Evolutionary conservation across 345 rosid species (phyloP).

Genomic region (Triadica sebifera): DNA sequence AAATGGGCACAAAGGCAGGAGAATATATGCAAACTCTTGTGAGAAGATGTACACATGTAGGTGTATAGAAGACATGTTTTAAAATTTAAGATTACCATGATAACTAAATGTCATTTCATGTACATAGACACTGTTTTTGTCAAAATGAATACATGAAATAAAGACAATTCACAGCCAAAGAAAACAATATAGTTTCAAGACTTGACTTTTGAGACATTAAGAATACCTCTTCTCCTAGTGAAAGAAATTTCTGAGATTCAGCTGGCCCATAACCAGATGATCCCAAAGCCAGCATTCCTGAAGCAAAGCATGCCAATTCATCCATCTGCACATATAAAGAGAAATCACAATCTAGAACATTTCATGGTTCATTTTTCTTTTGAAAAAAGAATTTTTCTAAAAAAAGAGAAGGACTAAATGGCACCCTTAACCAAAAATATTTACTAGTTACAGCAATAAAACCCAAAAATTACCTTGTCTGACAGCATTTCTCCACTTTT

Average conservation of each 20-base stretch:
- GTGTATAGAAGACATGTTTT: too few species aligned
- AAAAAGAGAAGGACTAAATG: background rate
- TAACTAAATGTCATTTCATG: background rate
- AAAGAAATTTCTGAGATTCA: constrained; percentile 63
- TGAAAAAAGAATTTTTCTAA: background rate
- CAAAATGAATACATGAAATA: background rate
- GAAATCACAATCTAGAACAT: background rate
- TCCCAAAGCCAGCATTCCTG: constrained; percentile 99
- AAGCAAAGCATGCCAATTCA: constrained; percentile 98
- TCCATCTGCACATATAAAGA: constrained; percentile 66
- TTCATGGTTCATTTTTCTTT: background rate
- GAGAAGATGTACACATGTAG: too few species aligned
- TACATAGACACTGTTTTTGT: background rate
- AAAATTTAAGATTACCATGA: background rate
- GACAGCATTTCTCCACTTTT: constrained; percentile 57
- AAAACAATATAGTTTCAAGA: background rate
- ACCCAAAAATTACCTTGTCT: constrained; percentile 61
- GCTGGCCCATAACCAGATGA: constrained; percentile 73
- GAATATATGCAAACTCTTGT: background rate
- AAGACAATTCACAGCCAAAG: background rate
- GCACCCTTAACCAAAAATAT: background rate
- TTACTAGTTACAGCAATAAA: background rate
- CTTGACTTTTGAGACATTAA: background rate
- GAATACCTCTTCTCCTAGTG: constrained; percentile 94
- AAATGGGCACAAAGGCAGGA: background rate